Conservation (phyloP, 2,329 filamentous ascomycete species). For the Penicillium sp. region DNA sequence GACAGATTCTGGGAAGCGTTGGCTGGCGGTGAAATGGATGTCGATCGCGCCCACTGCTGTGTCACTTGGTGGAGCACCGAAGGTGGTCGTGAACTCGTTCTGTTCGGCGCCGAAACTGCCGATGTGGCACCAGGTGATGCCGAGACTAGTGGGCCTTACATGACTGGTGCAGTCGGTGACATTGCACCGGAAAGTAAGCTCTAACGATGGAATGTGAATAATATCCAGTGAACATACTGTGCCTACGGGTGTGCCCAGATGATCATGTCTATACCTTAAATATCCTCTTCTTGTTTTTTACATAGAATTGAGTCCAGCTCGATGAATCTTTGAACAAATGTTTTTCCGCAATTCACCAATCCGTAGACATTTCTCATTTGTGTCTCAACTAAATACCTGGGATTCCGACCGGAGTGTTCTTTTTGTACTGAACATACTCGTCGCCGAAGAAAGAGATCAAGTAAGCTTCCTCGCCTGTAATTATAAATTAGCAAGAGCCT, state of each 20-base stretch:
- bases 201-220: constrained; percentile 30
- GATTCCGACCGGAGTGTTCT: constrained; percentile 73
- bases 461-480: constrained; percentile 71
- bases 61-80: constrained; percentile 83
- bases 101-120: constrained; percentile 45
- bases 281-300: not conserved
- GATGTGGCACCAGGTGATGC: constrained; percentile 18
- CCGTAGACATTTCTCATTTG: not conserved
- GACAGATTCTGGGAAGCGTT: constrained; percentile 78
- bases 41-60: constrained; percentile 75
- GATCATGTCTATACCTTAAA: constrained; percentile 8
- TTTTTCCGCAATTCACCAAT: not conserved
- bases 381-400: constrained; percentile 62
- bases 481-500: constrained; percentile 3
- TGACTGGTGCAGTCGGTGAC: constrained; percentile 57
- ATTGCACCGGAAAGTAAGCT: constrained; percentile 51
- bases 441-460: constrained; percentile 80
- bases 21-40: constrained; percentile 82
- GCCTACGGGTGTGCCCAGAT: constrained; percentile 2
- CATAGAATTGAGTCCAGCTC: not conserved
- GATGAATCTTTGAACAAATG: not conserved
- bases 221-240: not conserved
- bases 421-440: constrained; percentile 75
- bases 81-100: constrained; percentile 59
- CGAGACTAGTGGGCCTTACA: constrained; percentile 44